phyloP scores from a whole-genome alignment of 768 basidiomycete genomes.

The Boletus patriciae region DNA sequence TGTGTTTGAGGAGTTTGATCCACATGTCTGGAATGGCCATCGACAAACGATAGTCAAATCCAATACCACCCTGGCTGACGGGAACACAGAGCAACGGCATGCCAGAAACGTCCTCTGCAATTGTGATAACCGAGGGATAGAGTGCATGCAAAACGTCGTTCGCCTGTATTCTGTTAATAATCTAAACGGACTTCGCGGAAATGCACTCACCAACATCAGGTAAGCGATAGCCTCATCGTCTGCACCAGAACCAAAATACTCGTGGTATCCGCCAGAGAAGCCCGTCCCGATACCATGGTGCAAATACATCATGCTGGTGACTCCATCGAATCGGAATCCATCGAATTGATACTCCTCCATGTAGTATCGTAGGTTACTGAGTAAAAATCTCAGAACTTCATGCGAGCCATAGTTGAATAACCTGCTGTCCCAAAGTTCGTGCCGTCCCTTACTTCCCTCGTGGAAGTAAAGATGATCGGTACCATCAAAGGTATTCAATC shows the following conservation, averaged over 20 bases:
- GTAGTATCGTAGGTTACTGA: constrained; percentile 94
- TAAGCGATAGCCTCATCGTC: constrained; percentile 93
- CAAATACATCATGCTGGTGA: constrained; percentile 99
- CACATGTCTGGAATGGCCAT: constrained; percentile 99
- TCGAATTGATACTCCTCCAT: constrained; percentile 96
- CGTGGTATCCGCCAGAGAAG: constrained; percentile 97
- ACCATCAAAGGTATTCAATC: constrained; percentile 95
- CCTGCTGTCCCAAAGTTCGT: constrained; percentile 97
- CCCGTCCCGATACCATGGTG: constrained; percentile 98
- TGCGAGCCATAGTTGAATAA: constrained; percentile 96
- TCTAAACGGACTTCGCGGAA: background rate
- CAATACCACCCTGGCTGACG: constrained; percentile 80
- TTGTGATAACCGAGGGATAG: constrained; percentile 81
- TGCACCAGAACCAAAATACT: constrained; percentile 87
- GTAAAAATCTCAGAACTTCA: constrained; percentile 91
- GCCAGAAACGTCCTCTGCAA: constrained; percentile 98
- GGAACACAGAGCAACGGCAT: constrained; percentile 94
- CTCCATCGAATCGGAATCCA: constrained; percentile 98
- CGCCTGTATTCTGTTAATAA: constrained; percentile 56
- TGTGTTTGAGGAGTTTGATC: constrained; percentile 98
- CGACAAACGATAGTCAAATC: constrained; percentile 96
- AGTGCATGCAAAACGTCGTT: constrained; percentile 86
- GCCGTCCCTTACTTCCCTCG: constrained; percentile 83
- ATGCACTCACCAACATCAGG: constrained; percentile 84
- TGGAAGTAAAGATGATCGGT: constrained; percentile 98